A percentile compares a stretch with the other conserved stretches of the same genome.
Conservation (phyloP, 371 early-diverging fungal species). For the Thermomucor indicae-seudaticae region DNA sequence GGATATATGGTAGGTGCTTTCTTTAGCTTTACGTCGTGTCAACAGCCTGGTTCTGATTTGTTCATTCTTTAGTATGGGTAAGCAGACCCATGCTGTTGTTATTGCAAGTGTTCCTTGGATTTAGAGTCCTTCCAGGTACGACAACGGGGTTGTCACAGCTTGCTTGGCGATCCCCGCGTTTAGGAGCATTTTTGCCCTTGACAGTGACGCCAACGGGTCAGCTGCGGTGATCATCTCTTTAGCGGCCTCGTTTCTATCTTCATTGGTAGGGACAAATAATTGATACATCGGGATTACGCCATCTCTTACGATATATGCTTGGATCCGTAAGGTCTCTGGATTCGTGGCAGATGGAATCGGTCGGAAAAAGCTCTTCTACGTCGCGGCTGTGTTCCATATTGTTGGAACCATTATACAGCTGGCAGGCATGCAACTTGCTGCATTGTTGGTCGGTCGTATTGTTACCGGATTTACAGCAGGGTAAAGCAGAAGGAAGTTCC, state of each 20-base stretch:
- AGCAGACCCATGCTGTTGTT: slow-evolving; percentile 1
- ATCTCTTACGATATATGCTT: neutral
- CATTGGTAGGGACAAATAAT: slow-evolving; percentile 27
- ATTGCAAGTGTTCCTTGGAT: neutral
- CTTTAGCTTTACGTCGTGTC: neutral
- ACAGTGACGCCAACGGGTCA: slow-evolving; percentile 10
- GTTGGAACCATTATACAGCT: slow-evolving; percentile 70
- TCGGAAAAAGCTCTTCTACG: slow-evolving; percentile 26
- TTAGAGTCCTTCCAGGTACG: slow-evolving; percentile 27
- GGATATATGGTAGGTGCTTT: slow-evolving; percentile 39
- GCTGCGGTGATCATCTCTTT: slow-evolving; percentile 27
- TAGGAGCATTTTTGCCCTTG: slow-evolving; percentile 18
- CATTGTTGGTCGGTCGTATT: slow-evolving; percentile 71
- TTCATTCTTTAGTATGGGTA: slow-evolving; percentile 26
- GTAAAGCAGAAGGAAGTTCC: no score
- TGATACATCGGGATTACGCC: slow-evolving; percentile 47
- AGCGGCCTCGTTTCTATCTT: slow-evolving; percentile 24
- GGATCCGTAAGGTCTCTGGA: slow-evolving; percentile 21
- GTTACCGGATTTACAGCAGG: slow-evolving; percentile 63
- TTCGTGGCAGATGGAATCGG: slow-evolving; percentile 35
- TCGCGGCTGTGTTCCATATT: slow-evolving; percentile 64
- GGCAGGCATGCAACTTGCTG: slow-evolving; percentile 35
- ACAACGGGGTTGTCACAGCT: slow-evolving; percentile 42
- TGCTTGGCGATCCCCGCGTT: slow-evolving; percentile 38
- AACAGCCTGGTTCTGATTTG: neutral